Base-by-base conservation (phyloP, 192 early-diverging fungal species). In the Jimgerdemannia flammicorona region DNA sequence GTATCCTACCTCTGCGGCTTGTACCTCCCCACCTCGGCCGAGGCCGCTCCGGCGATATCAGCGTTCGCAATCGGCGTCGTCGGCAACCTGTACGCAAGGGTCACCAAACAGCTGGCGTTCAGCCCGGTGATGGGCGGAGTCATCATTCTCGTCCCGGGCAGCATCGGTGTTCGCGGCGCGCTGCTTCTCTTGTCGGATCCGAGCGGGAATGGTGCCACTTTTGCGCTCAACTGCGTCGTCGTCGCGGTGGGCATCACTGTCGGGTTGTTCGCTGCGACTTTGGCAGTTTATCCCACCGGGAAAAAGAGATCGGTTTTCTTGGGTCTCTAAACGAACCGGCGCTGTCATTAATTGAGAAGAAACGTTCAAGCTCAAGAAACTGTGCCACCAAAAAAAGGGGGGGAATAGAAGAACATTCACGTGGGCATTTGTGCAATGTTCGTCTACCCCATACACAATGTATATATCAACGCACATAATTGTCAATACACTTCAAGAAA, bases 81-180 rank as follows among this genome's bases (percentile, higher is more conserved):
- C 18, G 84, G 87, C 39, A 96, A 96, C 76, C 44, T 93, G 19
- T 88, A 94, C 73, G 49, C 49, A 3, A 86, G 92, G n/a, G 77
- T 95, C 39, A 91, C 91, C 9, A 85, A 91, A 70, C 83, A 89
- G 41, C 87, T 92, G 6, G 93, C 92, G 6, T 89, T 96, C 78
- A 93, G 90, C 43, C 92, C 93, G 11, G 88, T 96, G 49, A 80
- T 96, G 42, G 90, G 91, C 67, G 95, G 95, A 40, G 92, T 96
- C 4, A 79, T 93, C 65, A 80, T 96, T 49, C 83, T 95, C 75
- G 94, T 95, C 0, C 96, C 95, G 4, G 95, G 95, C 66, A 89
- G 87, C 77, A 79, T 95, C n/a, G 75, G 81, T 72, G 81, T 83
- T 2, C 69, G 70, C 39, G 75, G 81, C 42, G 81, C 75, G 19